A percentile compares a stretch with the other conserved stretches of the same genome.
Evolutionary conservation across 2,329 filamentous ascomycete species (phyloP).

Genomic region (Amphichorda felina): DNA sequence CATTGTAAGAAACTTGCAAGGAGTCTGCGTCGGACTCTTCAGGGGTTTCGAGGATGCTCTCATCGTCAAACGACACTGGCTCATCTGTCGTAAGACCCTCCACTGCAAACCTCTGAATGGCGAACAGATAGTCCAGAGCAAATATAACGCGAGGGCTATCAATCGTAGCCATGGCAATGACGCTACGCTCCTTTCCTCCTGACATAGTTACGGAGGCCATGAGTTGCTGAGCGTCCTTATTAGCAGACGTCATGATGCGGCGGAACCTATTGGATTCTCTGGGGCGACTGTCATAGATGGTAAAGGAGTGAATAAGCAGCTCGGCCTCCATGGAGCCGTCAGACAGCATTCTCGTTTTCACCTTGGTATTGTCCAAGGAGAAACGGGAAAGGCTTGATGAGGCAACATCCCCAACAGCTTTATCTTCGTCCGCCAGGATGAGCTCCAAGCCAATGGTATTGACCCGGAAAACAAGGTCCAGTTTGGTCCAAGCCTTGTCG

Average conservation of each 20-base stretch:
- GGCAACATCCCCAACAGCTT: constrained; percentile 68
- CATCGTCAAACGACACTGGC: constrained; percentile 27
- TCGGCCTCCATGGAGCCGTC: constrained; percentile 89
- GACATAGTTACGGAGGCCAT: constrained; percentile 96
- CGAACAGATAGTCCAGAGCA: constrained; percentile 89
- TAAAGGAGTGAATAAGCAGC: constrained; percentile 86
- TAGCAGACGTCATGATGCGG: constrained; percentile 95
- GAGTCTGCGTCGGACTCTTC: constrained; percentile 51
- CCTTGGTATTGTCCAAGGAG: constrained; percentile 80
- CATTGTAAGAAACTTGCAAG: constrained; percentile 32
- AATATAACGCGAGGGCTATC: constrained; percentile 94
- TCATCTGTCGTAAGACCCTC: constrained; percentile 56
- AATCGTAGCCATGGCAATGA: constrained; percentile 86
- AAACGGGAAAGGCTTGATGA: constrained; percentile 83
- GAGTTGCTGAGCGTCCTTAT: constrained; percentile 90
- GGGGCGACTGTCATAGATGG: constrained; percentile 83
- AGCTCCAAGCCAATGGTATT: constrained; percentile 82
- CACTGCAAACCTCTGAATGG: constrained; percentile 72
- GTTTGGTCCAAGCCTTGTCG: constrained; percentile 74
- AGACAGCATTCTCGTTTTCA: constrained; percentile 88
- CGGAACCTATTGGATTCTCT: constrained; percentile 90
- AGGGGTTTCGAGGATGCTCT: constrained; percentile 41
- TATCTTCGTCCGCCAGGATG: constrained; percentile 61
- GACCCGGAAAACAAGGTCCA: constrained; percentile 85
- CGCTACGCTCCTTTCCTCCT: constrained; percentile 64